Evolutionary conservation across 805 yeast genomes (phyloP).

Genomic region (Yamadazyma olivae): DNA sequence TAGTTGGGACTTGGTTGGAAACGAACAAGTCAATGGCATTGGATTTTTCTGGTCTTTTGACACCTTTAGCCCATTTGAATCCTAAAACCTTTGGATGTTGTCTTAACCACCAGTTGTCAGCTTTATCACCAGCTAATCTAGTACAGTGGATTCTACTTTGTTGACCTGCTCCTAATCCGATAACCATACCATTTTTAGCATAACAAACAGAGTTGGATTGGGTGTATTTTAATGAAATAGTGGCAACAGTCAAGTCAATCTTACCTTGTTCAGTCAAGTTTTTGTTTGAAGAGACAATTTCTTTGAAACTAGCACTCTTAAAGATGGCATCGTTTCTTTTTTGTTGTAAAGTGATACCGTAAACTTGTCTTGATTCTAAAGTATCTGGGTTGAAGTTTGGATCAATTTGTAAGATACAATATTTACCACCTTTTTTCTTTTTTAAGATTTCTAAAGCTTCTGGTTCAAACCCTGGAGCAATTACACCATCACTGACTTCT

Average conservation of each 20-base stretch:
- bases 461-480: slow-evolving; percentile 94
- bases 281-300: slow-evolving; percentile 85
- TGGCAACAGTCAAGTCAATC: slow-evolving; percentile 93
- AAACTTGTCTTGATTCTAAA: slow-evolving; percentile 89
- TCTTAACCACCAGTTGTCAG: slow-evolving; percentile 99
- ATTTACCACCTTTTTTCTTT: slow-evolving; percentile 96
- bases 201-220: slow-evolving; percentile 98
- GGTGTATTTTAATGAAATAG: slow-evolving; percentile 94
- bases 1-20: slow-evolving; percentile 83
- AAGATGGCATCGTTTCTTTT: slow-evolving; percentile 97
- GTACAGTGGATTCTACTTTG: slow-evolving; percentile 99
- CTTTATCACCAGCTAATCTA: slow-evolving; percentile 98
- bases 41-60: slow-evolving; percentile 97
- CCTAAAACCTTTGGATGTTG: slow-evolving; percentile 93
- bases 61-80: slow-evolving; percentile 97
- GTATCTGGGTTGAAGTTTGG: slow-evolving; percentile 85
- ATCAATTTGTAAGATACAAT: slow-evolving; percentile 94
- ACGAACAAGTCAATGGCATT: slow-evolving; percentile 96
- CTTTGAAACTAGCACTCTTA: slow-evolving; percentile 85
- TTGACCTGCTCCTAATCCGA: slow-evolving; percentile 99
- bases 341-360: slow-evolving; percentile 93
- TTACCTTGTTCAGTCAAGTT: slow-evolving; percentile 86
- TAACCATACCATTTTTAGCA: slow-evolving; percentile 98
- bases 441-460: slow-evolving; percentile 87
- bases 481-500: slow-evolving; percentile 98